Evolutionary conservation across 208 protist species (phyloP).

Genomic region (Acanthamoeba culbertsoni): DNA sequence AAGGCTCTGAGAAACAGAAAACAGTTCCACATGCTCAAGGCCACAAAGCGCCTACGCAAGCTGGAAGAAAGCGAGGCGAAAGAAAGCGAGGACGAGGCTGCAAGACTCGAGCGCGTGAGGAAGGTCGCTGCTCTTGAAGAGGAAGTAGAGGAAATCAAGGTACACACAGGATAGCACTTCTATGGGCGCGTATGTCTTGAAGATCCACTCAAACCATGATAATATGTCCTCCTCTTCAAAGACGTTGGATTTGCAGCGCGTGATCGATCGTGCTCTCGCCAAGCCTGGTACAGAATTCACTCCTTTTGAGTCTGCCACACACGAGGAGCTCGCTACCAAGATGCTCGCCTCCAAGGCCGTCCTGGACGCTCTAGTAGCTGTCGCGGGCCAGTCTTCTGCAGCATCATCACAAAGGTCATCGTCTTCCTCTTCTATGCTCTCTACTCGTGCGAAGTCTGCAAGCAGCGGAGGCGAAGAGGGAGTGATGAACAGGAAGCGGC

Average conservation of each 20-base stretch:
- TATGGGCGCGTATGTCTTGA: too few species aligned
- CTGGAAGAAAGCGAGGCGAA: background rate
- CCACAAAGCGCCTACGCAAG: background rate
- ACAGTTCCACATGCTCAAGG: constrained; percentile 4
- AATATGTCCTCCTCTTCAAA: background rate
- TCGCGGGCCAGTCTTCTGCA: background rate
- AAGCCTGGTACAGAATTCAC: background rate
- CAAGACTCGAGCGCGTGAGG: background rate
- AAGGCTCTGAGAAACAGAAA: background rate
- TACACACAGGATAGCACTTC: too few species aligned
- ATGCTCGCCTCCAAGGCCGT: background rate
- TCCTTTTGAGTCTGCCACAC: background rate
- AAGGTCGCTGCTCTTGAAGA: background rate
- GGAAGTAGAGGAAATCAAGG: background rate
- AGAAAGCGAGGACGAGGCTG: background rate
- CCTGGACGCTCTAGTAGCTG: background rate
- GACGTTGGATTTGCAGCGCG: background rate
- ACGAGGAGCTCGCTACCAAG: background rate
- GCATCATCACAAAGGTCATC: too few species aligned
- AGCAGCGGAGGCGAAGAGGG: background rate
- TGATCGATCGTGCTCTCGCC: background rate
- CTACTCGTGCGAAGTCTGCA: background rate
- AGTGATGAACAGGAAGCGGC: background rate
- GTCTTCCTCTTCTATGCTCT: background rate
- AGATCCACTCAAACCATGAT: too few species aligned